Evolutionary conservation across 2,329 filamentous ascomycete species (phyloP), one percentile per base, ranked within the genome.

Genomic region (Aureobasidium sp.): DNA sequence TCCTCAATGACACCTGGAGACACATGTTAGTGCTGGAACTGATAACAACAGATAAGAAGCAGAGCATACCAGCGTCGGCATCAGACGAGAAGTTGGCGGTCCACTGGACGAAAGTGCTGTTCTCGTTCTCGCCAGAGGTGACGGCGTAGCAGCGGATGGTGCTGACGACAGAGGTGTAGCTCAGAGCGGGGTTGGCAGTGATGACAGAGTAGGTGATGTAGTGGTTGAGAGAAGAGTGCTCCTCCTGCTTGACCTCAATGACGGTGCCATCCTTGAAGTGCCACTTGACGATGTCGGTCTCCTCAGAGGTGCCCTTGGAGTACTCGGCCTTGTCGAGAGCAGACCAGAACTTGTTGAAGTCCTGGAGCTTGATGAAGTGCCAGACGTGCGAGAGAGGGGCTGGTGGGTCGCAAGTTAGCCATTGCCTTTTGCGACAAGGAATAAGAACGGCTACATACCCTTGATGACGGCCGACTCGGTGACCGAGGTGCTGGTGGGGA

Each of bases 171-270:
- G 81, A 83, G 53, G 84, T 85, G 77, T 89, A 89, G 63, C 77
- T 81, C 62, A 89, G 77, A 65, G 84, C 81, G 10, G 86, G 86
- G 74, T 84, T 77, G 30, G 85, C 80, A 10, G 83, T 81, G 75
- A 90, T 89, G 75, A 89, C 78, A 65, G 82, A 85, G 80, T 89
- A 90, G 63, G 86, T 89, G 75, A 90, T 88, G 79, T 81, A 89
- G 78, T 89, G 86, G 72, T 89, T 84, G 77, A 89, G 86, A 65
- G 80, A 81, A 66, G 83, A 87, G 76, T 89, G 86, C 78, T 88
- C 87, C 75, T 90, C 87, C 77, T 87, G 85, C 83, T 89, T 89
- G 67, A 90, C 84, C 73, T 89, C 85, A 25, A 88, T 76, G 61
- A 83, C 80, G 32, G 82, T 84, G 54, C 85, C 85, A 68, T 90